Conservation (phyloP, 2,329 filamentous ascomycete species). For the Talaromyces funiculosus region DNA sequence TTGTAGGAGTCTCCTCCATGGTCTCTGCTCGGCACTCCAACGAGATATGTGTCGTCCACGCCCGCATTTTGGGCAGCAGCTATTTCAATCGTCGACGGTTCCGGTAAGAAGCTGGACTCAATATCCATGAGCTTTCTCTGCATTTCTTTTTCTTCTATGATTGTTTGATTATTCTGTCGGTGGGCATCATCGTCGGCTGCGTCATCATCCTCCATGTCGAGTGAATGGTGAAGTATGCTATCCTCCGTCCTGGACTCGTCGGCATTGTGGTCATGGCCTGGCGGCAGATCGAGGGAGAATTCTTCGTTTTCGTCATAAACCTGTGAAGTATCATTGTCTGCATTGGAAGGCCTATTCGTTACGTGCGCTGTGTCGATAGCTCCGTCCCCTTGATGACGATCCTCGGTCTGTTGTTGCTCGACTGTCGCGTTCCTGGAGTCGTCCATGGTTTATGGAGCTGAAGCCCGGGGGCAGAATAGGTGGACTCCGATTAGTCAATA, state of each 20-base stretch:
- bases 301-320: not conserved
- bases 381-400: not conserved
- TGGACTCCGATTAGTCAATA: not conserved
- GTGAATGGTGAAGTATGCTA: constrained; percentile 3
- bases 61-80: constrained; percentile 25
- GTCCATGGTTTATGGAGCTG: not conserved
- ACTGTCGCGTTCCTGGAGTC: not conserved
- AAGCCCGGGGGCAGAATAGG: not conserved
- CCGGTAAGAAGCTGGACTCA: constrained; percentile 59
- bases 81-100: constrained; percentile 43
- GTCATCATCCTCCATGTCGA: constrained; percentile 14
- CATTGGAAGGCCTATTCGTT: not conserved
- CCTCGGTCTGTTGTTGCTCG: not conserved
- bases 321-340: not conserved
- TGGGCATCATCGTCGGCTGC: constrained; percentile 21
- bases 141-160: constrained; percentile 55
- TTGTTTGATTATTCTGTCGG: constrained; percentile 34
- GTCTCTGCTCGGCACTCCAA: constrained; percentile 26
- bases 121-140: constrained; percentile 55
- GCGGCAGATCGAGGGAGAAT: not conserved
- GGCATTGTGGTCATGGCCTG: not conserved
- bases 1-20: constrained; percentile 19
- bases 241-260: not conserved
- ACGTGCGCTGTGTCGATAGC: not conserved
- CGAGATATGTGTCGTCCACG: constrained; percentile 41